These are phyloP conservation scores for Morella rubra DNA, from an alignment of 306 rosid genomes.

Conservation along the genomic window DNA sequence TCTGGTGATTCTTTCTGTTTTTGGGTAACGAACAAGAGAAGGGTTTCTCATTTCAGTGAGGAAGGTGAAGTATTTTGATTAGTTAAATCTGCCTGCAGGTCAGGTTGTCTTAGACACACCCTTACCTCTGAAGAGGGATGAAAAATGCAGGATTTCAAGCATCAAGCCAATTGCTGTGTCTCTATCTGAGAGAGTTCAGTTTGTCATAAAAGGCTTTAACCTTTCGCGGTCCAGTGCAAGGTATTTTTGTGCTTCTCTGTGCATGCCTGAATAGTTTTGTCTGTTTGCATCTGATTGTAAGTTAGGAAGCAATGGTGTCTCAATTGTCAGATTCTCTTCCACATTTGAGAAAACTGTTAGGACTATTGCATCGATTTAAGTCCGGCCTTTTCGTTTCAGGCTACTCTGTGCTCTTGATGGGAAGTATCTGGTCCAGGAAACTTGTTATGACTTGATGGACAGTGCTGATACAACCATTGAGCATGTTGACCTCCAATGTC, in stretches of 20 bases:
- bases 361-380: constrained; percentile 18
- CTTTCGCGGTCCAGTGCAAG: constrained; percentile 55
- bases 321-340: constrained; percentile 16
- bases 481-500: constrained; percentile 46
- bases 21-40: neutral
- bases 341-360: neutral
- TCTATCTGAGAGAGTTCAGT: constrained; percentile 48
- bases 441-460: constrained; percentile 54
- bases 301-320: neutral
- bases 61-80: constrained; percentile 2
- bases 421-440: constrained; percentile 62
- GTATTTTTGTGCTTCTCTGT: constrained; percentile 33
- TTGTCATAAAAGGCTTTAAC: constrained; percentile 78
- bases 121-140: constrained; percentile 47
- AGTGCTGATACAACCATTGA: constrained; percentile 35
- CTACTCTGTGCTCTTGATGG: constrained; percentile 88
- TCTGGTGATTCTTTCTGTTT: neutral
- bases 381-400: constrained; percentile 51
- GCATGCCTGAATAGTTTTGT: neutral
- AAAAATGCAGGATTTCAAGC: constrained; percentile 56
- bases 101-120: constrained; percentile 73
- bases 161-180: constrained; percentile 83
- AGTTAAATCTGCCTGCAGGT: constrained; percentile 50
- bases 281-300: constrained; percentile 11
- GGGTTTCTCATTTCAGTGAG: neutral